Evolutionary conservation across 1,284 basidiomycete genomes (phyloP), one percentile per base, ranked within the genome.

Genomic region (Puccinia polysora): DNA sequence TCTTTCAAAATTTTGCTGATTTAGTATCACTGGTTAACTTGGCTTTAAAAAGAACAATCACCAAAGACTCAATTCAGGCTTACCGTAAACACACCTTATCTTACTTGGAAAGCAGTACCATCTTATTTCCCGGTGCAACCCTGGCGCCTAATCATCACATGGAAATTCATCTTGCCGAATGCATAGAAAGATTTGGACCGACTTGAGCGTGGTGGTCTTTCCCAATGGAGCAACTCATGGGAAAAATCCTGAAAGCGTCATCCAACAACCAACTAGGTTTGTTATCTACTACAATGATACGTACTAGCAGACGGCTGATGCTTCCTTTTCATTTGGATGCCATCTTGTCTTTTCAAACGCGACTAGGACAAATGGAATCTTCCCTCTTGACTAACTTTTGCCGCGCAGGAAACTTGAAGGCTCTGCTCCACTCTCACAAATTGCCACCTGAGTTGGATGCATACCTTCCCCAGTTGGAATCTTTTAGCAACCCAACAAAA

Each of bases 1-100:
- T 63, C 0, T 45, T 63, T 28, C n/a, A 30, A 4, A 63, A 63
- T 43, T 63, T 63, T 45, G 10, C 40, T 14, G 10, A 63, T 45
- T 5, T 63, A 0, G 59, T 63, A 6, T 63, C 59, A n/a, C 18
- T 30, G 18, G 59, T 63, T 18, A 63, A 63, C 34, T 20, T 45
- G 18, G 59, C 59, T 4, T 40, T 63, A 10, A 63, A 47, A 25
- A 40, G 20, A 47, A 45, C 36, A 2, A 40, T 63, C 4, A 43
- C 59, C 14, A 18, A 2, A 23, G 40, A 63, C 0, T 12, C 14
- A 23, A 47, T 63, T 40, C 8, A 25, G 15, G 20, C 8, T 7
- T 52, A 52, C 20, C 49, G 49, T 52, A 6, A 12, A n/a, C 49
- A 52, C 20, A 52, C 8, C 20, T 52, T 52, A 25, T 7, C 8